Conservation (phyloP, 768 basidiomycete genomes). For the Erythrobasidium yunnanense region DNA sequence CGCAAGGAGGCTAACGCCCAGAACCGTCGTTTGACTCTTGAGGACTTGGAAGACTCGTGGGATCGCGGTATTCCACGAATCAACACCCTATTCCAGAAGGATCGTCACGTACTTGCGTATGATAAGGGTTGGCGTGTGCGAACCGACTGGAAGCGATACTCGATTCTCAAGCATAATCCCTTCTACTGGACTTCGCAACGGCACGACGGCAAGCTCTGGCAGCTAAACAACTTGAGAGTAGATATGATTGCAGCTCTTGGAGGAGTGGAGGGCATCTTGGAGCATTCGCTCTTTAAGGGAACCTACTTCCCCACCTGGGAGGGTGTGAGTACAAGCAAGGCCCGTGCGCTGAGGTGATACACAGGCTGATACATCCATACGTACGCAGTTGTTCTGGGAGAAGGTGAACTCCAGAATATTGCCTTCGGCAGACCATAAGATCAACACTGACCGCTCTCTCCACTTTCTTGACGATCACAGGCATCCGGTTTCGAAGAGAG, state of each 20-base stretch:
- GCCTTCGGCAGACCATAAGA: no score
- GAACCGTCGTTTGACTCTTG: slow-evolving; percentile 87
- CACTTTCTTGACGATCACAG: no score
- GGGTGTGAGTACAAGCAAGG: no score
- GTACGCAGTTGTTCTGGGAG: no score
- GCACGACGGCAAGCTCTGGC: slow-evolving; percentile 42
- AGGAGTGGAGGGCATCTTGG: slow-evolving; percentile 89
- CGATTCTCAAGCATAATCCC: slow-evolving; percentile 61
- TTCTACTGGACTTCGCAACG: slow-evolving; percentile 99
- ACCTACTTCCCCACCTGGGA: slow-evolving; percentile 45
- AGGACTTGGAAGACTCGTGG: slow-evolving; percentile 97
- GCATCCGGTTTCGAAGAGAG: slow-evolving; percentile 89
- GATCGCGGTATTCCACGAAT: slow-evolving; percentile 97
- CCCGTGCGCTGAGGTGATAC: no score
- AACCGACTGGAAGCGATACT: slow-evolving; percentile 96
- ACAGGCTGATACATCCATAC: no score
- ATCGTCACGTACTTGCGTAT: slow-evolving; percentile 61
- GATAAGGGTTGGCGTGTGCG: slow-evolving; percentile 98
- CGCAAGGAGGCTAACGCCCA: slow-evolving; percentile 98
- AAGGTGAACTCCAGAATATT: no score
- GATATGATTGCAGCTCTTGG: slow-evolving; percentile 75
- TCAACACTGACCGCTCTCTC: no score
- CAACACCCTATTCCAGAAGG: slow-evolving; percentile 83
- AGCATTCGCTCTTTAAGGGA: slow-evolving; percentile 94
- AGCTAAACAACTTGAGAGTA: slow-evolving; percentile 89